Evolutionary conservation across 164 flowering plant species (phyloP), one percentile per base, ranked within the genome.

Genomic region (Macadamia integrifolia): DNA sequence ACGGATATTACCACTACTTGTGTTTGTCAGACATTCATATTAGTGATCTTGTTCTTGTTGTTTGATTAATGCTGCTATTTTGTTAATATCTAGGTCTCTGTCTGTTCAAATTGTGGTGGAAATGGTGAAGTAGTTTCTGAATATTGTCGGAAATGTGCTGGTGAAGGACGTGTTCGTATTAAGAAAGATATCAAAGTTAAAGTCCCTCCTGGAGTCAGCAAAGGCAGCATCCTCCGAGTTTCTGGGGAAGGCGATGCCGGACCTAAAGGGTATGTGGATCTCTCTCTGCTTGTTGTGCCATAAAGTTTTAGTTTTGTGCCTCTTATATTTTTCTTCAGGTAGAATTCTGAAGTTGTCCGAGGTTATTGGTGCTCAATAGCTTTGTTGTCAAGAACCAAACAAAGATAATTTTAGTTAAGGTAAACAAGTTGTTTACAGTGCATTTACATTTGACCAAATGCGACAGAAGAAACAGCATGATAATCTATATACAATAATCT

Each of bases 241-340:
- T 77, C 84, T 56, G 92, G 98, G 61, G 97, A 92, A 76, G 98
- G 98, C 71, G 96, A 94, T 77, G 97, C 95, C 65, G 97, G 95
- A 57, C 95, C 88, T 66, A 90, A 79, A 71, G 97, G 98, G 98
- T 94, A 85, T 56, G 86, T 58, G 14, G 60, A 70, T 35, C 15
- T 49, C 42, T 52, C 79, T 30, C 31, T 23, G 17, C 46, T 55
- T 67, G 59, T 10, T 17, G 48, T 29, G 49, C 5, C 59, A 42
- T 58, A 9, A 62, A 61, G 31, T 35, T 61, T 52, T n/a, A 43
- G 48, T 43, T 43, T 5, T 5, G 48, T 43, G 48, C 48, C 48
- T 43, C 48, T 6, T 43, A 23, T 43, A 43, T 43, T 9, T 43
- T 43, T 6, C 9, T 43, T 43, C 9, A 5, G 9, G 48, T 5